Evolutionary conservation across 345 rosid genomes (phyloP).

Genomic region (Citrus inodora): DNA sequence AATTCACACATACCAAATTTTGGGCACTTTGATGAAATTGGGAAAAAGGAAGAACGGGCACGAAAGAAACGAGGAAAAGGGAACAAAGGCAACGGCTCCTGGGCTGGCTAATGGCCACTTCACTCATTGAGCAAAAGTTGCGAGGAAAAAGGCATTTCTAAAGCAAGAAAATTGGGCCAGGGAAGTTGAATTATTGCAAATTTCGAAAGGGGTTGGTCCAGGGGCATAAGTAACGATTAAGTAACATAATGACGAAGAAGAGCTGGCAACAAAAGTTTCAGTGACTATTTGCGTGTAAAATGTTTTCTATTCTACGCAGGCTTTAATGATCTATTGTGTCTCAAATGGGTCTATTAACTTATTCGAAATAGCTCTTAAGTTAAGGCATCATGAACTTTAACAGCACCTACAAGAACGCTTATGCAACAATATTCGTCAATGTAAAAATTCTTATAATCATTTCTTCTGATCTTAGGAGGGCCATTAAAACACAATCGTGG

Average conservation of each 20-base stretch:
- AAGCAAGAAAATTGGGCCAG: constrained; percentile 18
- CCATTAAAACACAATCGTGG: not conserved
- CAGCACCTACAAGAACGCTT: constrained; percentile 1
- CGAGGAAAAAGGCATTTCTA: constrained; percentile 6
- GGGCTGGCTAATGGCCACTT: not conserved
- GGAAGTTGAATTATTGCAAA: constrained; percentile 25
- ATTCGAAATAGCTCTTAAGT: not conserved
- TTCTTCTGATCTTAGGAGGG: not conserved
- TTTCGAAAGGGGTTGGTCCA: constrained; percentile 13
- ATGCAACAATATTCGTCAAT: not conserved
- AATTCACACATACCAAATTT: not conserved
- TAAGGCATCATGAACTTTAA: not conserved
- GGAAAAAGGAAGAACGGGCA: not conserved
- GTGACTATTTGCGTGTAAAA: not conserved
- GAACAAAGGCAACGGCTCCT: not conserved
- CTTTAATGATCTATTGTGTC: not conserved
- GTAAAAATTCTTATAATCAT: not conserved
- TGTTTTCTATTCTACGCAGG: not conserved
- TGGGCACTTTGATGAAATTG: not conserved
- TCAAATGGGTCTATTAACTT: not conserved
- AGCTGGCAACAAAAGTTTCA: not conserved
- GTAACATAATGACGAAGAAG: constrained; percentile 23
- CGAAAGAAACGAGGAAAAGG: not conserved
- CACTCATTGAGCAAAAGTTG: constrained; percentile 15
- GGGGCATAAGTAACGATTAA: constrained; percentile 32